These are phyloP conservation scores for Phialophora tarda DNA, from an alignment of 2,329 filamentous ascomycete species.

Conservation along the genomic window DNA sequence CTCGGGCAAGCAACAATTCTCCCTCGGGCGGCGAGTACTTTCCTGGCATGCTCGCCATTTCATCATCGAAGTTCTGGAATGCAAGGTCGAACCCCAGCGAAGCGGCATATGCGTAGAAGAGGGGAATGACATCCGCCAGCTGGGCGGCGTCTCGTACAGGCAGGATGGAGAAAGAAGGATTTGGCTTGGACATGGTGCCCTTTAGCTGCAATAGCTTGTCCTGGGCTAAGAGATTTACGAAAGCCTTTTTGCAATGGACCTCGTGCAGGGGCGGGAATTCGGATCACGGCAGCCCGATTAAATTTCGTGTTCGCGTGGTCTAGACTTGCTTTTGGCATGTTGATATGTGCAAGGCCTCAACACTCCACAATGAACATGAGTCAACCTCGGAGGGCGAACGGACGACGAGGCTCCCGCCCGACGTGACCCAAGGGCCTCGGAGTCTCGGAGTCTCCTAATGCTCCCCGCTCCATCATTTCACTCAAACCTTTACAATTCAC, in stretches of 20 bases:
- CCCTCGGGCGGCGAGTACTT: slow-evolving; percentile 58
- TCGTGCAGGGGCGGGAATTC: background rate
- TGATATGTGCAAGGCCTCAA: background rate
- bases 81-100: slow-evolving; percentile 60
- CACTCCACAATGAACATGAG: background rate
- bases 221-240: background rate
- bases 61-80: slow-evolving; percentile 62
- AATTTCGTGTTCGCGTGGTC: background rate
- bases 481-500: background rate
- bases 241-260: background rate
- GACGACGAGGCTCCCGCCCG: background rate
- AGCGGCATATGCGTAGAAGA: slow-evolving; percentile 52
- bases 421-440: background rate
- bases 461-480: background rate
- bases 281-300: background rate
- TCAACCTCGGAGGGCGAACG: background rate
- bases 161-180: slow-evolving; percentile 24
- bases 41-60: slow-evolving; percentile 60
- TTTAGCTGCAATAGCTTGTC: background rate
- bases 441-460: background rate
- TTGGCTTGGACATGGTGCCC: slow-evolving; percentile 11
- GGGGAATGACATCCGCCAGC: slow-evolving; percentile 48
- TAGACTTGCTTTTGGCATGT: slow-evolving; percentile 15
- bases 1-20: slow-evolving; percentile 55
- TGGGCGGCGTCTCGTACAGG: slow-evolving; percentile 52